Conservation (phyloP, 139 green algal genomes). For the Mesotaenium endlicherianum region DNA sequence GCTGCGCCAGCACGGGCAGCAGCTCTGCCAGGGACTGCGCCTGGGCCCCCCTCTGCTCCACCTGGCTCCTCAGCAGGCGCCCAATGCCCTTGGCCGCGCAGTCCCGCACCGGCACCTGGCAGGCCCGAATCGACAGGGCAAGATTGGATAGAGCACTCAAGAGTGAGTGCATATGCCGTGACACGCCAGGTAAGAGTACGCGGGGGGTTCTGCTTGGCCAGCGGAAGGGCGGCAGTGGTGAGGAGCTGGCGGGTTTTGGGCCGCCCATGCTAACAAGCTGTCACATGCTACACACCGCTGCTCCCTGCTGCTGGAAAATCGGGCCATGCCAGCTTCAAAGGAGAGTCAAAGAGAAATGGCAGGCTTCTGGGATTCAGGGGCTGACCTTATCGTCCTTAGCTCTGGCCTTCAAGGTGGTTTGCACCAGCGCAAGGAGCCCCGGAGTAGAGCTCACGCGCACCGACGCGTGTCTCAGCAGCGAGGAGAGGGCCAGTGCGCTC, state of each 20-base stretch:
- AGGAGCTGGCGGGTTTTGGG: too few relatives aligned
- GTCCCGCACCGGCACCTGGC: conserved; percentile 39
- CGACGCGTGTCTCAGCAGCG: conserved; percentile 22
- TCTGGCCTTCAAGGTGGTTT: neutral
- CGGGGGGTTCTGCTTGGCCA: too few relatives aligned
- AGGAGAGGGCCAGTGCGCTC: conserved; percentile 26
- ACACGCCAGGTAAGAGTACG: too few relatives aligned
- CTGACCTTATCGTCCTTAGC: conserved; percentile 27
- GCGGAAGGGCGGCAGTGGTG: too few relatives aligned
- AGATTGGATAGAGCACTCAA: too few relatives aligned
- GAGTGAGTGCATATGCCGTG: too few relatives aligned
- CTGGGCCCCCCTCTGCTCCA: neutral
- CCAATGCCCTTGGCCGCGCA: neutral
- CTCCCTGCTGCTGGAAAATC: too few relatives aligned
- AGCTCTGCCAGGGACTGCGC: neutral
- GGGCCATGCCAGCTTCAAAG: too few relatives aligned
- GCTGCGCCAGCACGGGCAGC: conserved; percentile 1
- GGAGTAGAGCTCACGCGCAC: neutral
- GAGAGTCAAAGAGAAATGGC: neutral
- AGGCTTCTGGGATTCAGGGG: neutral
- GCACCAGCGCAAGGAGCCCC: neutral
- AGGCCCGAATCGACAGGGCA: too few relatives aligned
- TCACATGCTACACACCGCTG: too few relatives aligned
- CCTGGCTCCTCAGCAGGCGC: neutral
- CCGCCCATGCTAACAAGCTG: too few relatives aligned